phyloP scores from a whole-genome alignment of 2,329 filamentous ascomycete genomes.

The Triangularia setosa region DNA sequence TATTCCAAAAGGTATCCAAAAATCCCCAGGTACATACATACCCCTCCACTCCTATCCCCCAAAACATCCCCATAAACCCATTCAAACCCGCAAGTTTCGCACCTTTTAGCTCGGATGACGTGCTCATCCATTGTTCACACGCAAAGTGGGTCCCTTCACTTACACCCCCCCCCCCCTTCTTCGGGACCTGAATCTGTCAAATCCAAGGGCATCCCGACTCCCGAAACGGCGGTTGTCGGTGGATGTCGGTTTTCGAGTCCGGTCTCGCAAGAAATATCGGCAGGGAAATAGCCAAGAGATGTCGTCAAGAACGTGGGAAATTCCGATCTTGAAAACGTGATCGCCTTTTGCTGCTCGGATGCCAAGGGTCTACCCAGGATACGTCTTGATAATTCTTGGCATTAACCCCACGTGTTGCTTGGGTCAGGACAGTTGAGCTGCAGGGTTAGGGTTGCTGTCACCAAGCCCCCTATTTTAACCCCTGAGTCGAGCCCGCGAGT shows the following conservation, averaged over 20 bases:
- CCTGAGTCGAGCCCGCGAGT: not conserved
- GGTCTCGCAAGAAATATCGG: not conserved
- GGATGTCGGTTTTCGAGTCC: not conserved
- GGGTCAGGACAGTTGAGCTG: too few species aligned
- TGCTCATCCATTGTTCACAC: slow-evolving; percentile 18
- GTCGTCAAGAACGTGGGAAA: not conserved
- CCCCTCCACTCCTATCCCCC: not conserved
- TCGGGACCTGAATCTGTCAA: not conserved
- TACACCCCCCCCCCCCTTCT: not conserved
- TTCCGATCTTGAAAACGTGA: not conserved
- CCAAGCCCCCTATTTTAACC: not conserved
- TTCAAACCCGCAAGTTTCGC: not conserved
- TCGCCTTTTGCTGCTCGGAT: not conserved
- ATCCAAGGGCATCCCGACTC: not conserved
- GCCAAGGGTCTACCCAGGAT: not conserved
- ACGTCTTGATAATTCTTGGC: not conserved
- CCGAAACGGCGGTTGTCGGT: not conserved
- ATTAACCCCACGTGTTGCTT: not conserved
- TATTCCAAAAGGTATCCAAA: not conserved
- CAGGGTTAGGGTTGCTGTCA: not conserved
- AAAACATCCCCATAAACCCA: not conserved
- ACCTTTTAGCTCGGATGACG: slow-evolving; percentile 27
- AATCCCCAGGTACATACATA: not conserved
- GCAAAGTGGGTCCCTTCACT: slow-evolving; percentile 3
- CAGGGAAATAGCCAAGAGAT: too few species aligned